Evolutionary conservation across 257 asterid species (phyloP).

Genomic region (Plantago ovata): DNA sequence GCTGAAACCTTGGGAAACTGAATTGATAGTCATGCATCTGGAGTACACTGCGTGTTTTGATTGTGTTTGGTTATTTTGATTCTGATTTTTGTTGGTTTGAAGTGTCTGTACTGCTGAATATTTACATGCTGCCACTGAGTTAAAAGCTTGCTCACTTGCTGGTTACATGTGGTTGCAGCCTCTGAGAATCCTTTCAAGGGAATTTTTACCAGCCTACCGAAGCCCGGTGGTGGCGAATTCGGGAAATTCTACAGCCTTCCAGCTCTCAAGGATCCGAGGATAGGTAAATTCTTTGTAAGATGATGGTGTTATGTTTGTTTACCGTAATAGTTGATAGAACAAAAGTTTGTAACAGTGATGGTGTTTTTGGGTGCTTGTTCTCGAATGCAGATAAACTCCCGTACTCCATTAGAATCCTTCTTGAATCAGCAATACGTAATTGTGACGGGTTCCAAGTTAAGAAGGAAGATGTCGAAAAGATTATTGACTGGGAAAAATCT

Average conservation of each 20-base stretch:
- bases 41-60: too few species aligned
- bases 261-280: conserved; percentile 82
- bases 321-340: background rate
- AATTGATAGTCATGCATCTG: too few species aligned
- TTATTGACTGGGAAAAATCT: conserved; percentile 85
- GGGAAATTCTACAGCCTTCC: conserved; percentile 90
- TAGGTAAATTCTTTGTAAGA: conserved; percentile 43
- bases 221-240: conserved; percentile 93
- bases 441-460: conserved; percentile 93
- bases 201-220: conserved; percentile 72
- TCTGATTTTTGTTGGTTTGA: background rate
- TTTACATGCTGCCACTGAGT: conserved; percentile 13
- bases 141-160: conserved; percentile 6
- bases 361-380: conserved; percentile 14
- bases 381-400: conserved; percentile 74
- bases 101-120: conserved; percentile 8
- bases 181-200: conserved; percentile 76
- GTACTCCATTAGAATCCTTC: conserved; percentile 84
- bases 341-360: background rate
- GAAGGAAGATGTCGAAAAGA: conserved; percentile 87
- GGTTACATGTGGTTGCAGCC: conserved; percentile 43
- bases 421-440: conserved; percentile 92
- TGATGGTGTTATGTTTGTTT: background rate
- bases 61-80: too few species aligned
- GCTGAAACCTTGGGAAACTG: conserved; percentile 1